phyloP scores from a whole-genome alignment of 495 filamentous ascomycete genomes.

The Penicillium samsonianum region DNA sequence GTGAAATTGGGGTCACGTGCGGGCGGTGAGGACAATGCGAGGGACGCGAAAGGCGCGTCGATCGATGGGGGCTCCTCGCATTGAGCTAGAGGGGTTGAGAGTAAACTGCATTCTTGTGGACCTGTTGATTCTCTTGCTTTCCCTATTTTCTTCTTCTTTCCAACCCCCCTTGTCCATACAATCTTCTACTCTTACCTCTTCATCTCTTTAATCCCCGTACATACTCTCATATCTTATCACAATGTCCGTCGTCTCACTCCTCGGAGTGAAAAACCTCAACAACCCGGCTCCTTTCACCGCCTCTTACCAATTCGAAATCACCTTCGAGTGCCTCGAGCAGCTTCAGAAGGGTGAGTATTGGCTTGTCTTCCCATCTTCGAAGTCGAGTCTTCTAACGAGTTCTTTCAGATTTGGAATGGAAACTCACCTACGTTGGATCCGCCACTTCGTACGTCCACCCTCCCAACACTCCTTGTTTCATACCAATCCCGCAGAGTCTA shows the following conservation, averaged over 20 bases:
- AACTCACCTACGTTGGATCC: conserved; percentile 97
- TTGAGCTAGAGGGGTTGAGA: conserved; percentile 19
- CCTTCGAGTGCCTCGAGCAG: conserved; percentile 92
- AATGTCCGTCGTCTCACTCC: conserved; percentile 96
- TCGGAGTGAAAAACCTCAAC: conserved; percentile 93
- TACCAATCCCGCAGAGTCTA: conserved; percentile 18
- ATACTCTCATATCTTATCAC: conserved; percentile 36
- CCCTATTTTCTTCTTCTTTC: conserved; percentile 16
- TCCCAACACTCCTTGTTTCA: conserved; percentile 3
- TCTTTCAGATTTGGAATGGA: conserved; percentile 90
- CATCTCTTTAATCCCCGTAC: conserved; percentile 17
- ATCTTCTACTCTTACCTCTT: conserved; percentile 50
- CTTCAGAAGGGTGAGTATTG: conserved; percentile 76
- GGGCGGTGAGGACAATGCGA: conserved; percentile 33
- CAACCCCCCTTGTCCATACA: conserved; percentile 75
- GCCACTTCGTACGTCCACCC: conserved; percentile 77
- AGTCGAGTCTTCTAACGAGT: conserved; percentile 10
- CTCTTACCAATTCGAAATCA: conserved; percentile 95
- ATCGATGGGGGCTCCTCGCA: conserved; percentile 28
- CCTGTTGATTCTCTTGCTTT: conserved; percentile 25
- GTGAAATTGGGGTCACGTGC: conserved; percentile 21
- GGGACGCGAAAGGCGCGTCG: conserved; percentile 34
- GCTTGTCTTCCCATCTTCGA: background rate
- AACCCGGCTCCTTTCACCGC: conserved; percentile 90
- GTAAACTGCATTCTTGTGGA: conserved; percentile 30